A percentile compares a stretch with the other conserved stretches of the same genome.
phyloP scores from a whole-genome alignment of 2,329 filamentous ascomycete genomes.

The Nakataea oryzae region DNA sequence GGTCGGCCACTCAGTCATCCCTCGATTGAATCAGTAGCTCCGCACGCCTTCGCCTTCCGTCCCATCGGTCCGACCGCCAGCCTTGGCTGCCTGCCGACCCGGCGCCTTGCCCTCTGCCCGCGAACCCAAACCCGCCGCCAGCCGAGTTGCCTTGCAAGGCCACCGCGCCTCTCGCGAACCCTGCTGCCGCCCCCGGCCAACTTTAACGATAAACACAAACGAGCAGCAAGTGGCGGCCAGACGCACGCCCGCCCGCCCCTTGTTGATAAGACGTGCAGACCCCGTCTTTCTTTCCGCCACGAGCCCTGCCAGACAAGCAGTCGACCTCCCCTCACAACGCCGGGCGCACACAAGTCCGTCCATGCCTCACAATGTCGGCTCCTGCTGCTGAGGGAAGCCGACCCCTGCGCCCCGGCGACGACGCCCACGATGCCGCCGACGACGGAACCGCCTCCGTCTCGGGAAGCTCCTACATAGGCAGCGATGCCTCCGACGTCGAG shows the following conservation, averaged over 20 bases:
- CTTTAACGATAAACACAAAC: not conserved
- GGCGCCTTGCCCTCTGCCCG: no score
- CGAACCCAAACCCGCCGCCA: not conserved
- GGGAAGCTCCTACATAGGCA: slow-evolving; percentile 29
- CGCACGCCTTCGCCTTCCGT: not conserved
- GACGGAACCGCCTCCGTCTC: slow-evolving; percentile 11
- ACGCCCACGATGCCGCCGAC: not conserved
- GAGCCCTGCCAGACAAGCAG: not conserved
- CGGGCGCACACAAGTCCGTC: not conserved
- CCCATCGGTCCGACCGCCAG: not conserved
- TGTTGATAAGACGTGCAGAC: not conserved
- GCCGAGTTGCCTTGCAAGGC: not conserved
- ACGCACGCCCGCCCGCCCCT: not conserved
- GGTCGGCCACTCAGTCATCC: not conserved
- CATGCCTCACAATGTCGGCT: not conserved
- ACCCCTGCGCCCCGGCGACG: not conserved
- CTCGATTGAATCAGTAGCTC: not conserved
- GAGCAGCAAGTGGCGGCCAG: not conserved
- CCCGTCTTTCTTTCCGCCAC: not conserved
- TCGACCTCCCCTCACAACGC: not conserved
- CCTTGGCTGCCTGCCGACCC: not conserved
- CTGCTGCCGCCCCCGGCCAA: not conserved
- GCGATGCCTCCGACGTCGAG: slow-evolving; percentile 13
- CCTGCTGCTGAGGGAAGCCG: slow-evolving; percentile 1
- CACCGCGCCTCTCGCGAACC: not conserved